phyloP scores from a whole-genome alignment of 1,139 yeast species.

The Saccharomyces hybrid region DNA sequence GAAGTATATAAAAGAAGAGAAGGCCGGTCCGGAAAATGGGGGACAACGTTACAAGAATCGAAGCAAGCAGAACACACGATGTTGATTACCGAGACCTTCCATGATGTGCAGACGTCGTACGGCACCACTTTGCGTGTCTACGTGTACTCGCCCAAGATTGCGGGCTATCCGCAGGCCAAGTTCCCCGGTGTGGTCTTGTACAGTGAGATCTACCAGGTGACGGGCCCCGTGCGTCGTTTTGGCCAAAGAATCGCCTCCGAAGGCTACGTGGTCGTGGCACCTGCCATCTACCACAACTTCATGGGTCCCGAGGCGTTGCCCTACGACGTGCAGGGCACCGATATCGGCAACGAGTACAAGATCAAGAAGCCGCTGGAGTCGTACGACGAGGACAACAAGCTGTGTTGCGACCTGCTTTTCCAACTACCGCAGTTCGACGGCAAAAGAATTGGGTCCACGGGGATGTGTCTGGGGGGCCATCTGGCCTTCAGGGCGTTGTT shows the following conservation, averaged over 20 bases:
- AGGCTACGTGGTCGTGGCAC: constrained; percentile 72
- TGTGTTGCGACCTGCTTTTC: constrained; percentile 56
- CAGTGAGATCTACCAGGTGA: constrained; percentile 76
- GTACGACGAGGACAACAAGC: constrained; percentile 66
- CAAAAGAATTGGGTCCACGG: constrained; percentile 63
- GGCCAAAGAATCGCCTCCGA: constrained; percentile 75
- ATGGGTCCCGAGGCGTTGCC: constrained; percentile 56
- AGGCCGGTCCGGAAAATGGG: background rate
- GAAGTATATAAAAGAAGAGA: background rate
- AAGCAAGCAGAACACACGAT: constrained; percentile 30
- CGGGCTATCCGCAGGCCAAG: constrained; percentile 65
- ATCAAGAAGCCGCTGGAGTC: constrained; percentile 59
- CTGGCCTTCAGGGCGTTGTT: constrained; percentile 68
- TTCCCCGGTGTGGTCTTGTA: constrained; percentile 77
- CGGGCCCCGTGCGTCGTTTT: constrained; percentile 65
- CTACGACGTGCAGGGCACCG: constrained; percentile 70
- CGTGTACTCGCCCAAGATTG: constrained; percentile 60
- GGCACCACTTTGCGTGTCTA: constrained; percentile 64
- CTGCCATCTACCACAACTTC: constrained; percentile 73
- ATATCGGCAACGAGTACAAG: constrained; percentile 63
- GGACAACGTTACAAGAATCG: no score
- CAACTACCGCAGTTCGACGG: constrained; percentile 62
- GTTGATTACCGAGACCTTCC: constrained; percentile 61
- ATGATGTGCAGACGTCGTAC: constrained; percentile 58
- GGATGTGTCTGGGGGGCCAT: constrained; percentile 86